A percentile compares a stretch with the other conserved stretches of the same genome.
Evolutionary conservation across 1,284 basidiomycete genomes (phyloP).

Genomic region (Polyporus tsugae): DNA sequence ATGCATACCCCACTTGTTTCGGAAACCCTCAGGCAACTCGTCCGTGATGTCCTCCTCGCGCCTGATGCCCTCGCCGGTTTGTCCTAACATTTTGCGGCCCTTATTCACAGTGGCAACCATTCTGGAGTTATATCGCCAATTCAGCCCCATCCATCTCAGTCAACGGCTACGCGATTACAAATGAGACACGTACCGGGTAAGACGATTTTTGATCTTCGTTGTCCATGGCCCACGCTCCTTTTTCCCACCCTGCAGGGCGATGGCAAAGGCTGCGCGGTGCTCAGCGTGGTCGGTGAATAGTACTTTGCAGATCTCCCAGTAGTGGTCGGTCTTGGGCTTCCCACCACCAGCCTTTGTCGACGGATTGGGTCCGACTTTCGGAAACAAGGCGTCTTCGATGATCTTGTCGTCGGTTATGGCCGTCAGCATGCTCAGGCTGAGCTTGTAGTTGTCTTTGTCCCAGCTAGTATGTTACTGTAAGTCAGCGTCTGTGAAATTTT

Average conservation of each 20-base stretch:
- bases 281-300: not conserved
- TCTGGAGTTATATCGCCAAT: not conserved
- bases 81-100: not conserved
- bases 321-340: not conserved
- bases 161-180: too few species aligned
- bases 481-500: constrained; percentile 2
- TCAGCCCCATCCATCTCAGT: too few species aligned
- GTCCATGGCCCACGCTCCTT: not conserved
- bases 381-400: not conserved
- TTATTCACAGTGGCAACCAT: not conserved
- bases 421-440: not conserved
- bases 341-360: not conserved
- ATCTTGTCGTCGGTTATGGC: not conserved
- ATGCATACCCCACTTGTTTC: not conserved
- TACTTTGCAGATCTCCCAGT: not conserved
- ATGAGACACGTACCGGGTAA: not conserved
- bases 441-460: not conserved
- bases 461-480: not conserved
- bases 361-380: not conserved
- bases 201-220: not conserved
- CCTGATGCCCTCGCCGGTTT: not conserved
- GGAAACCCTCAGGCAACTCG: not conserved
- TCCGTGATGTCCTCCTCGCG: not conserved
- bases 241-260: not conserved
- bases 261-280: not conserved